Percentiles rank a stretch among this genome's conserved stretches.
These are phyloP conservation scores for Castanopsis chinensis DNA, from an alignment of 306 rosid species.

Conservation along the genomic window DNA sequence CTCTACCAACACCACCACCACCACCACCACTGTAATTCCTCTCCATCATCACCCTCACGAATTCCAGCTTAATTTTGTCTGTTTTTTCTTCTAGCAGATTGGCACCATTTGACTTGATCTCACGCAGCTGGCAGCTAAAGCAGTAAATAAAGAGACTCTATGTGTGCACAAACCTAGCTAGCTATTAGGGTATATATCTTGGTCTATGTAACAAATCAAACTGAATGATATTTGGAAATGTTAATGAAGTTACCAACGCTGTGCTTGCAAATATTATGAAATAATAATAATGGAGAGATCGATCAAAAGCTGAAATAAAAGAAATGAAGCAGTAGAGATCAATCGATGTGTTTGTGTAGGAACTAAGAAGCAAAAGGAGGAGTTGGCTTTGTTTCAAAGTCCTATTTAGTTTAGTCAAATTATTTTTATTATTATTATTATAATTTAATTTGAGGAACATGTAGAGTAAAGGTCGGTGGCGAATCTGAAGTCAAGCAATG, in stretches of 20 bases:
- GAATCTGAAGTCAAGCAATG: conserved; percentile 46
- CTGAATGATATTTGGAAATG: no score
- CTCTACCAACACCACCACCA: background rate
- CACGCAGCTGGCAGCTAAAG: no score
- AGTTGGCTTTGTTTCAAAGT: conserved; percentile 16
- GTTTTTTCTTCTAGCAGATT: conserved; percentile 17
- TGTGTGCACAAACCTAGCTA: no score
- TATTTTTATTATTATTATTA: background rate
- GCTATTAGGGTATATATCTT: no score
- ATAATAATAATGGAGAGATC: background rate
- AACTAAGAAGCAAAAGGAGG: conserved; percentile 30
- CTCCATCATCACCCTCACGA: conserved; percentile 26
- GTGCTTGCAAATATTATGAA: no score
- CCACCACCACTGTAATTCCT: conserved; percentile 24
- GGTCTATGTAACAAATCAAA: no score
- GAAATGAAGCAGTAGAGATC: background rate
- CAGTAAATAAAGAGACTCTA: no score
- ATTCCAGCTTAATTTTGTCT: conserved; percentile 16
- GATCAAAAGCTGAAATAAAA: background rate
- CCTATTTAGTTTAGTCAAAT: background rate
- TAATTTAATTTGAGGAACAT: conserved; percentile 17
- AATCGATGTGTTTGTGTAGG: background rate
- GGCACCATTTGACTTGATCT: conserved; percentile 7
- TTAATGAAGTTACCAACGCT: no score
- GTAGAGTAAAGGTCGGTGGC: conserved; percentile 61